These are phyloP conservation scores for Fistulinella cinereoalba DNA, from an alignment of 1,284 basidiomycete species.

Conservation along the genomic window DNA sequence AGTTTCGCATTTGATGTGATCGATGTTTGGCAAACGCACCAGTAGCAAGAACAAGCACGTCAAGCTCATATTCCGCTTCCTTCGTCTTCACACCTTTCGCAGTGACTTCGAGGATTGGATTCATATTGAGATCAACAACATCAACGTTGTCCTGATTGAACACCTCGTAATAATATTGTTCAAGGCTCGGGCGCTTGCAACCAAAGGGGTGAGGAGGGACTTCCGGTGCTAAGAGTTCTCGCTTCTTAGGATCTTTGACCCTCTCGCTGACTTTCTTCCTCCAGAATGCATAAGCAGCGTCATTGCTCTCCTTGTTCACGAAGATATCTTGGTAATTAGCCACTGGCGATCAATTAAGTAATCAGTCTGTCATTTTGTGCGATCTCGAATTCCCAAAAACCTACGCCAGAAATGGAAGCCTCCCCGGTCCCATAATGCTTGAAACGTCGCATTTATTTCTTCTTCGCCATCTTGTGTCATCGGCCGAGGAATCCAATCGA, in stretches of 20 bases:
- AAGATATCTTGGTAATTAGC: conserved; percentile 7
- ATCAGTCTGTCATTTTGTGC: no score
- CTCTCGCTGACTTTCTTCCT: conserved; percentile 13
- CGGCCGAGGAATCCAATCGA: neutral
- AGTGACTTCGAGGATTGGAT: conserved; percentile 10
- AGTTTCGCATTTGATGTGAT: neutral
- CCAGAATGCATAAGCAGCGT: conserved; percentile 14
- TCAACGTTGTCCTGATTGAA: conserved; percentile 19
- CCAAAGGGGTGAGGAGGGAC: conserved; percentile 7
- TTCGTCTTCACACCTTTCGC: conserved; percentile 7
- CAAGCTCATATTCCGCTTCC: conserved; percentile 10
- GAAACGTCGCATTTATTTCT: conserved; percentile 12
- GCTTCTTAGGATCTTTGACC: conserved; percentile 13
- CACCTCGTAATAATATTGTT: conserved; percentile 12
- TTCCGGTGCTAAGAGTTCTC: conserved; percentile 12
- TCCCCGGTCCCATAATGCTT: conserved; percentile 11
- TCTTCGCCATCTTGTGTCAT: conserved; percentile 8
- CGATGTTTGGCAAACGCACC: conserved; percentile 1
- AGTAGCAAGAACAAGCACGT: conserved; percentile 14
- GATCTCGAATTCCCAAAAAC: neutral
- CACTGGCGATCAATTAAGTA: neutral
- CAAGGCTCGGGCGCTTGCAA: conserved; percentile 7
- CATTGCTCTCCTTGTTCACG: conserved; percentile 1
- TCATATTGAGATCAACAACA: conserved; percentile 11
- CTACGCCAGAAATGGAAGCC: conserved; percentile 6